Percentiles rank a stretch among this genome's conserved stretches.
Conservation (phyloP, 371 early-diverging fungal genomes). For the Apophysomyces variabilis region DNA sequence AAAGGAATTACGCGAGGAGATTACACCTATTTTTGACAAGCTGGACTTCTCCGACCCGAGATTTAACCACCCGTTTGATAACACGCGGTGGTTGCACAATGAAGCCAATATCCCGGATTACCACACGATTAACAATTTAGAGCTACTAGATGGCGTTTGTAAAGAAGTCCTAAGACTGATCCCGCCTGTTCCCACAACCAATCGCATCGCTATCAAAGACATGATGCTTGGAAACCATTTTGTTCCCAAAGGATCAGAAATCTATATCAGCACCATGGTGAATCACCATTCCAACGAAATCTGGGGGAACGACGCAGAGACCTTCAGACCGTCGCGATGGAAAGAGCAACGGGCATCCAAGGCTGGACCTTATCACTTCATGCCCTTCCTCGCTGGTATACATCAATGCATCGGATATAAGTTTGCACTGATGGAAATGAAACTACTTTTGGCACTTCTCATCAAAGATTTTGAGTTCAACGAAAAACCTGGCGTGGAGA, state of each 20-base stretch:
- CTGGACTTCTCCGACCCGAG: slow-evolving; percentile 2
- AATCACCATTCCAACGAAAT: slow-evolving; percentile 52
- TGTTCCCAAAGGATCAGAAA: slow-evolving; percentile 57
- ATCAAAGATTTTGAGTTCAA: slow-evolving; percentile 40
- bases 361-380: slow-evolving; percentile 51
- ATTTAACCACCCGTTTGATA: neutral
- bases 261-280: slow-evolving; percentile 48
- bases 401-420: slow-evolving; percentile 49
- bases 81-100: neutral
- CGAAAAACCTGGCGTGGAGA: slow-evolving; percentile 38
- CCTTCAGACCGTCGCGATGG: slow-evolving; percentile 71
- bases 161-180: slow-evolving; percentile 58
- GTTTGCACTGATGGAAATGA: slow-evolving; percentile 50
- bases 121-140: slow-evolving; percentile 50
- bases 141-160: slow-evolving; percentile 54
- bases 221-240: slow-evolving; percentile 36
- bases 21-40: slow-evolving; percentile 22
- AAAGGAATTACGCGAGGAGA: slow-evolving; percentile 47
- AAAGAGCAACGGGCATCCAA: slow-evolving; percentile 30
- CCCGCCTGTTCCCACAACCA: slow-evolving; percentile 55
- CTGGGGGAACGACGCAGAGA: slow-evolving; percentile 72
- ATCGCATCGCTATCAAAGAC: slow-evolving; percentile 50
- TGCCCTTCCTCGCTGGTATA: slow-evolving; percentile 67
- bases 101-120: slow-evolving; percentile 38
- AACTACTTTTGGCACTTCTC: slow-evolving; percentile 37